Conservation (phyloP, 495 filamentous ascomycete genomes). For the Penicillium bovifimosum region DNA sequence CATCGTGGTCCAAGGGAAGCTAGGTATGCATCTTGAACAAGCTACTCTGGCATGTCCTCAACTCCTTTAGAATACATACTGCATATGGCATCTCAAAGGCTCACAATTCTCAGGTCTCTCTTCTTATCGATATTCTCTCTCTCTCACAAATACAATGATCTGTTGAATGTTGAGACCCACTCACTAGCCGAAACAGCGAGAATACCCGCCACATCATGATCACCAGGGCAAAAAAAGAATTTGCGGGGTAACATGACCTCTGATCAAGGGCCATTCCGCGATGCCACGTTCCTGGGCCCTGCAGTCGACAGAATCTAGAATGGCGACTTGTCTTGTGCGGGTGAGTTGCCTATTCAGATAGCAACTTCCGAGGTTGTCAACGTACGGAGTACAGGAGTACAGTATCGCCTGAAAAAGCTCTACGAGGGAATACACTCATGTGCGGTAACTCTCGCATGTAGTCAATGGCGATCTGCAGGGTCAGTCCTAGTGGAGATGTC, state of each 20-base stretch:
- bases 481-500: no score
- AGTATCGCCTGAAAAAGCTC: not conserved
- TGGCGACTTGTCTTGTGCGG: not conserved
- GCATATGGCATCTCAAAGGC: not conserved
- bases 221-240: not conserved
- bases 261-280: not conserved
- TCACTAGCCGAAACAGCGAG: not conserved
- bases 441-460: no score
- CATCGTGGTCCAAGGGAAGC: slow-evolving; percentile 3
- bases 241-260: slow-evolving; percentile 2
- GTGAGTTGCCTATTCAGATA: not conserved
- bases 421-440: not conserved
- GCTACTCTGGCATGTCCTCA: no score
- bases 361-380: not conserved
- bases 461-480: no score
- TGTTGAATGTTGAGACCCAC: not conserved
- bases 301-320: not conserved
- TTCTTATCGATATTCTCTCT: no score
- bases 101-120: not conserved
- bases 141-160: not conserved
- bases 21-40: no score
- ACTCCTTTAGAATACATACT: not conserved
- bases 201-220: not conserved
- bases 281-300: not conserved
- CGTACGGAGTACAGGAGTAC: not conserved